Evolutionary conservation across 495 filamentous ascomycete genomes (phyloP).

Genomic region (Podospora tetraspora): DNA sequence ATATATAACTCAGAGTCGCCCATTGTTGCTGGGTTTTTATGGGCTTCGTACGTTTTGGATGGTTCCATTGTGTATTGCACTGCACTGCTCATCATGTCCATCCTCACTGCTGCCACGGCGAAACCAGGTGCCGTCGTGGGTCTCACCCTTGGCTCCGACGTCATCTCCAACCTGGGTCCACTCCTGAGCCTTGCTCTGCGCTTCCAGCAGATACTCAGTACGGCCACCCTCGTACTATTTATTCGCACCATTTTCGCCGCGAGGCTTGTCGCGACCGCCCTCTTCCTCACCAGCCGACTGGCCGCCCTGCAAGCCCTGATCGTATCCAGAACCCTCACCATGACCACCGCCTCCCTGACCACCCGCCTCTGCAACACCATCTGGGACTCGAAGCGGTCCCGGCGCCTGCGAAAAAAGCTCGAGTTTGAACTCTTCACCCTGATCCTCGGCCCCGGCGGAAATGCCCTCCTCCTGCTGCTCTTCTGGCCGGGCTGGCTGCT

Average conservation of each 20-base stretch:
- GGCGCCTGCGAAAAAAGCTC: slow-evolving; percentile 35
- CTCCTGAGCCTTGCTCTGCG: slow-evolving; percentile 26
- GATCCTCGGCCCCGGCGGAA: slow-evolving; percentile 39
- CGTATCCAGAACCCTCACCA: slow-evolving; percentile 10
- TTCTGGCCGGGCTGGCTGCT: slow-evolving; percentile 50
- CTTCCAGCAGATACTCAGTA: slow-evolving; percentile 28
- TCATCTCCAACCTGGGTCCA: slow-evolving; percentile 22
- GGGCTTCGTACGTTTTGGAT: not conserved
- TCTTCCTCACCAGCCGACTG: slow-evolving; percentile 16
- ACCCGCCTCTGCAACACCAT: slow-evolving; percentile 13
- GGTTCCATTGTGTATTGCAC: not conserved
- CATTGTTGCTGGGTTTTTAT: not conserved
- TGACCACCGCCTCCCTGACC: not conserved
- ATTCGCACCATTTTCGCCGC: slow-evolving; percentile 24
- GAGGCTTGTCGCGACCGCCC: slow-evolving; percentile 15
- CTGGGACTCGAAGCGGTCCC: slow-evolving; percentile 31
- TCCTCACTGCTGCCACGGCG: slow-evolving; percentile 32
- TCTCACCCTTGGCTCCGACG: slow-evolving; percentile 18
- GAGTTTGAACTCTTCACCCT: slow-evolving; percentile 41
- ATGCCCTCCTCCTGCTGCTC: slow-evolving; percentile 35
- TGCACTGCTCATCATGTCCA: slow-evolving; percentile 18
- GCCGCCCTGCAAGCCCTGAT: slow-evolving; percentile 19
- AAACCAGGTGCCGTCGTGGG: slow-evolving; percentile 18
- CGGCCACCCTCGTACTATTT: slow-evolving; percentile 22
- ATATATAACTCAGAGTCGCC: not conserved